Conservation (phyloP, 2,329 filamentous ascomycete species). For the Arthrinium phaeospermum region DNA sequence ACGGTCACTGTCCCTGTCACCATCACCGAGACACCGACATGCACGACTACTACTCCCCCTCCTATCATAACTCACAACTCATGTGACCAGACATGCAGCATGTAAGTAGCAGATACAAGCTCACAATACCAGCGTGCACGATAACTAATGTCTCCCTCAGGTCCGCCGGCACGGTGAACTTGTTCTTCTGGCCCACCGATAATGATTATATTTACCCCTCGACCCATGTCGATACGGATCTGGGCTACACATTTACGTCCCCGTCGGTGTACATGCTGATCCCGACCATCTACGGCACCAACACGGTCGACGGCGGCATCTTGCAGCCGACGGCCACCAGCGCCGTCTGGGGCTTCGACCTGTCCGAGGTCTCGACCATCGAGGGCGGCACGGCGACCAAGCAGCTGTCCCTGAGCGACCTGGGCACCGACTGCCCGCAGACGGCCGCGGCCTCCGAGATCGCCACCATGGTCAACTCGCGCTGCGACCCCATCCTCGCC, state of each 20-base stretch:
- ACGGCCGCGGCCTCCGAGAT: constrained; percentile 33
- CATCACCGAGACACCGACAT: constrained; percentile 24
- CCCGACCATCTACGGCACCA: constrained; percentile 41
- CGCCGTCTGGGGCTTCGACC: constrained; percentile 39
- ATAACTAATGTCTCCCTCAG: constrained; percentile 25
- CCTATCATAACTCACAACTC: constrained; percentile 27
- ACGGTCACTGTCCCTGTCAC: constrained; percentile 32
- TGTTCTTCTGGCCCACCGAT: constrained; percentile 43
- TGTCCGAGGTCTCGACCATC: constrained; percentile 44
- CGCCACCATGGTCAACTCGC: constrained; percentile 35
- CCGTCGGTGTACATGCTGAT: constrained; percentile 47
- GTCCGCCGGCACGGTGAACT: constrained; percentile 39
- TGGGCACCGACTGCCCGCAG: constrained; percentile 42
- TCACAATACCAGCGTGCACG: constrained; percentile 16
- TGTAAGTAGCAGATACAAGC: constrained; percentile 31
- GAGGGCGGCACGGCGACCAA: constrained; percentile 32
- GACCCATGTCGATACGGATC: constrained; percentile 37
- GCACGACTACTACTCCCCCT: constrained; percentile 21
- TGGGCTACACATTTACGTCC: constrained; percentile 44
- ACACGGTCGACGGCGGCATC: constrained; percentile 32
- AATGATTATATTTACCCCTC: constrained; percentile 41
- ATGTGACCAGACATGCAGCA: constrained; percentile 41
- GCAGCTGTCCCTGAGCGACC: constrained; percentile 41
- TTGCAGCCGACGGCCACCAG: constrained; percentile 39
- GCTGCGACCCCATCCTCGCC: constrained; percentile 42